phyloP scores from a whole-genome alignment of 225 moss, liverwort and hornwort genomes.

The Ulota crispa region DNA sequence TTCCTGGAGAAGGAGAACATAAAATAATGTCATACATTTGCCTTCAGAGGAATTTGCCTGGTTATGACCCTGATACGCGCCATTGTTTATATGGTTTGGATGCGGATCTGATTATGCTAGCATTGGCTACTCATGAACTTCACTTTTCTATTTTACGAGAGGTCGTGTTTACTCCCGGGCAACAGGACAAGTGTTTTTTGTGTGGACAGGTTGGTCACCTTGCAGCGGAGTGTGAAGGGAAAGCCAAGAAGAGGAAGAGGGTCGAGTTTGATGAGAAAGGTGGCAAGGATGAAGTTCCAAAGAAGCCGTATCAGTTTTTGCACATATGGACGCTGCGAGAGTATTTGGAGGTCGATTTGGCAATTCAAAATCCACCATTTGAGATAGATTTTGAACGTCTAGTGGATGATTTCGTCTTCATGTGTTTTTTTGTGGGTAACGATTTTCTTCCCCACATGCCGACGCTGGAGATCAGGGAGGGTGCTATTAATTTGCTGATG shows the following conservation, averaged over 20 bases:
- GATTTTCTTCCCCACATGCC: constrained; percentile 99
- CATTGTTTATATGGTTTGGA: constrained; percentile 97
- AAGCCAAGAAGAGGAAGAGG: constrained; percentile 70
- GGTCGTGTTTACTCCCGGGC: constrained; percentile 96
- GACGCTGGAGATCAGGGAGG: constrained; percentile 94
- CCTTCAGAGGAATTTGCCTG: constrained; percentile 89
- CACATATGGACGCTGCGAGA: constrained; percentile 94
- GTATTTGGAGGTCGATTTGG: constrained; percentile 88
- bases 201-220: constrained; percentile 96
- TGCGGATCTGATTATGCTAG: constrained; percentile 97
- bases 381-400: constrained; percentile 94
- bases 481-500: constrained; percentile 92
- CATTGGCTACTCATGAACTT: constrained; percentile 92
- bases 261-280: constrained; percentile 96
- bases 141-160: constrained; percentile 97
- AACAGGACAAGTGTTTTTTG: constrained; percentile 96
- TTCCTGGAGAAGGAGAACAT: constrained; percentile 96
- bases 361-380: constrained; percentile 67
- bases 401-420: constrained; percentile 97
- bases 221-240: constrained; percentile 94
- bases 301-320: constrained; percentile 58
- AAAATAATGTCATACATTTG: constrained; percentile 98
- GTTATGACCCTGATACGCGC: constrained; percentile 85
- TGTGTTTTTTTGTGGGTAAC: constrained; percentile 99
- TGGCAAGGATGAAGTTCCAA: too few relatives aligned